Evolutionary conservation across 1,284 basidiomycete genomes (phyloP).

Genomic region (Pterulicium gracile): DNA sequence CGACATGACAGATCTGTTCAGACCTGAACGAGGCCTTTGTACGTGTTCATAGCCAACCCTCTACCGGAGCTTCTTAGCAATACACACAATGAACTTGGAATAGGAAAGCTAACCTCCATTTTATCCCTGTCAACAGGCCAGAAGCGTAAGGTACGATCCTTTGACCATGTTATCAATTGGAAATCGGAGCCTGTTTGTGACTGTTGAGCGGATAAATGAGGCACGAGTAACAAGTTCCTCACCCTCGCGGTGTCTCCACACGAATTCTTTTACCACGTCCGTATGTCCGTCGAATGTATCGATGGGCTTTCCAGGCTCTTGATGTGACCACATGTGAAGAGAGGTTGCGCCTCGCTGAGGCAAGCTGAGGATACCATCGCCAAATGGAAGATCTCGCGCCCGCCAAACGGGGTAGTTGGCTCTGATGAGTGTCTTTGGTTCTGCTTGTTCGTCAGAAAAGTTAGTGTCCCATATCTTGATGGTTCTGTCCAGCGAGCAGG

Average conservation of each 20-base stretch:
- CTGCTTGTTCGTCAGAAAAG: background rate
- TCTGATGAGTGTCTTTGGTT: constrained; percentile 48
- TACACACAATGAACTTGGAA: too few species aligned
- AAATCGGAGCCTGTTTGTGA: constrained; percentile 1
- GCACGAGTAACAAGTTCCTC: constrained; percentile 26
- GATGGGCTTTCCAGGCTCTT: constrained; percentile 32
- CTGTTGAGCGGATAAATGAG: background rate
- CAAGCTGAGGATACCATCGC: constrained; percentile 79
- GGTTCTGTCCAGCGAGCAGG: constrained; percentile 86
- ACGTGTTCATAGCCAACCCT: constrained; percentile 28
- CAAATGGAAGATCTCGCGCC: constrained; percentile 88
- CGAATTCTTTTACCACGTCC: constrained; percentile 96
- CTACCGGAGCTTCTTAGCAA: too few species aligned
- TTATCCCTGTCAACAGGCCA: constrained; percentile 78
- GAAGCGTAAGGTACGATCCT: constrained; percentile 85
- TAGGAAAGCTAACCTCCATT: constrained; percentile 39
- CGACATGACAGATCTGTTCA: constrained; percentile 23
- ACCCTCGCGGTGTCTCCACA: constrained; percentile 71
- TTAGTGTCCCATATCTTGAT: constrained; percentile 76
- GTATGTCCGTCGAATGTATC: constrained; percentile 82
- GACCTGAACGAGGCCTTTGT: constrained; percentile 8
- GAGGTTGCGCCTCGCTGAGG: constrained; percentile 84
- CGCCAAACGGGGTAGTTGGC: constrained; percentile 92
- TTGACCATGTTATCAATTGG: constrained; percentile 71
- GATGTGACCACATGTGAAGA: constrained; percentile 73